Percentiles rank a stretch among this genome's conserved stretches.
These are phyloP conservation scores for Maudiozyma barnettii DNA, from an alignment of 805 yeast species.

Conservation along the genomic window DNA sequence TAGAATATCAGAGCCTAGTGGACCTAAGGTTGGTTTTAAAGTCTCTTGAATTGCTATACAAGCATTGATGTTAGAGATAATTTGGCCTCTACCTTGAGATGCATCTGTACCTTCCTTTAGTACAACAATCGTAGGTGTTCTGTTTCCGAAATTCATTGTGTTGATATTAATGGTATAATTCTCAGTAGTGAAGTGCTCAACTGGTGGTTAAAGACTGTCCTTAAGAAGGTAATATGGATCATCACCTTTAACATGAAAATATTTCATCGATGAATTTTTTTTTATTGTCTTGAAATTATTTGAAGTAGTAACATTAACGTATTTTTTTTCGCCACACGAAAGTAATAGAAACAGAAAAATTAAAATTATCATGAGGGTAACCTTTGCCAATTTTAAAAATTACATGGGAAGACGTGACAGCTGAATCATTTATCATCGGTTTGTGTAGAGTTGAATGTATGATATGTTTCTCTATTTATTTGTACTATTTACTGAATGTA, in stretches of 20 bases:
- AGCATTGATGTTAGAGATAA: slow-evolving; percentile 90
- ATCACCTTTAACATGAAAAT: too few species aligned
- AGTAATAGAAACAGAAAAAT: background rate
- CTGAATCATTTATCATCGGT: too few species aligned
- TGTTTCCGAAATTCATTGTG: slow-evolving; percentile 77
- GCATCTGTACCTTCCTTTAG: slow-evolving; percentile 96
- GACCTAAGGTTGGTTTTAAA: slow-evolving; percentile 89
- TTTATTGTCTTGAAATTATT: background rate
- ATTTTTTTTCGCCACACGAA: slow-evolving; percentile 3
- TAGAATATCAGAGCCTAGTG: slow-evolving; percentile 91
- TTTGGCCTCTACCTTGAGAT: slow-evolving; percentile 94
- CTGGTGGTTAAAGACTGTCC: too few species aligned
- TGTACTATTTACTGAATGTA: too few species aligned
- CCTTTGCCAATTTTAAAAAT: background rate
- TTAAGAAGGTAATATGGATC: too few species aligned
- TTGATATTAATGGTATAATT: background rate
- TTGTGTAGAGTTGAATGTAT: background rate
- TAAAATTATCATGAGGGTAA: background rate
- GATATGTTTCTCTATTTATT: background rate
- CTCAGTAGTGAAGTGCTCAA: background rate
- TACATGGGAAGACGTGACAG: background rate
- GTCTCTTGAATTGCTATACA: slow-evolving; percentile 96
- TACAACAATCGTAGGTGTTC: slow-evolving; percentile 96
- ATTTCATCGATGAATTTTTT: background rate
- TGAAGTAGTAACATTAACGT: background rate